Evolutionary conservation across 805 yeast species (phyloP), one percentile per base, ranked within the genome.

Genomic region (Aciculoconidium aculeatum): DNA sequence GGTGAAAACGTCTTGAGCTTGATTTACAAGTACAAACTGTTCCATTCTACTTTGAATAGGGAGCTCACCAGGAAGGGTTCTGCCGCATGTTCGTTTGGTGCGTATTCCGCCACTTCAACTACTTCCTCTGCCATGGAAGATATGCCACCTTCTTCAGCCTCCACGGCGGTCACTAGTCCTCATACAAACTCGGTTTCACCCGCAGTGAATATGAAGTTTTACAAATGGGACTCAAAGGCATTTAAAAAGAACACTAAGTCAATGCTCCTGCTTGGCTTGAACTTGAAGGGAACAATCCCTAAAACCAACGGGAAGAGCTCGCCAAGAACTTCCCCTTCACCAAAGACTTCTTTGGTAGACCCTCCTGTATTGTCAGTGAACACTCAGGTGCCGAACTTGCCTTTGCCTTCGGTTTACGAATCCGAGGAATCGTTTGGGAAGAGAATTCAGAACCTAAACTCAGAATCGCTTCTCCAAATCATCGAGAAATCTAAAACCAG

Each of bases 1-100:
- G 83, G 82, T 11, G 81, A 77, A 41, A 76, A 70, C 43, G 54
- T 76, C 45, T 50, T 74, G 28, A 70, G 67, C 31, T 53, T 76
- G 31, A 52, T 74, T 28, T 55, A 67, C 23, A 59, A 75, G 21
- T 75, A 66, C 47, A 69, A 56, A 38, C 49, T 62, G 32, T 53
- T 53, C 24, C 61, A 57, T 34, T 55, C 54, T 39, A 51, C 47
- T 28, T 38, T 51, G 25, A 51, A 31, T 22, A 27, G 29, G 25
- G 40, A 39, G 32, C 24, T 39, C 21, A 18, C 29, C 6, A 17
- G 8, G 9, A 25, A 19, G n/a, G n/a, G n/a, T n/a, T n/a, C n/a
- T n/a, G n/a, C n/a, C n/a, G n/a, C n/a, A n/a, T n/a, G n/a, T n/a
- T n/a, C n/a, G n/a, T n/a, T n/a, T n/a, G n/a, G n/a, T n/a, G n/a